These are phyloP conservation scores for Trypanosomatidae sp. DNA, from an alignment of 208 protist species.

Conservation along the genomic window DNA sequence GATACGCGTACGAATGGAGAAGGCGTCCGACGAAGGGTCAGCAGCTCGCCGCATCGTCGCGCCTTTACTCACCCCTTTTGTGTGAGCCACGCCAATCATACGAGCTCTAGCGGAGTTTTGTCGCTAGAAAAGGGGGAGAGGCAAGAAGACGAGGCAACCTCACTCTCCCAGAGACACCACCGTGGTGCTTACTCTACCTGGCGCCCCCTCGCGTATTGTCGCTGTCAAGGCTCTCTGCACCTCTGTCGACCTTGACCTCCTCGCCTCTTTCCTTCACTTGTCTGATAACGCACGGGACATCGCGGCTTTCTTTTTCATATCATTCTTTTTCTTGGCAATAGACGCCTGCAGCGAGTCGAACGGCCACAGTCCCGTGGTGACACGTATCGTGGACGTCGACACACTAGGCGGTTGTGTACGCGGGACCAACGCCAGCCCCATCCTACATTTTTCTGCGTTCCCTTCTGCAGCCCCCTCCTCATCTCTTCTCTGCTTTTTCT, in stretches of 20 bases:
- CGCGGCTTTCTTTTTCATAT: neutral
- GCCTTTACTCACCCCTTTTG: neutral
- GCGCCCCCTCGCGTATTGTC: neutral
- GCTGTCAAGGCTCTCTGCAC: neutral
- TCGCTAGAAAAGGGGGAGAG: conserved; percentile 7
- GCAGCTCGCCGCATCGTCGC: neutral
- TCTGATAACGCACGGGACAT: neutral
- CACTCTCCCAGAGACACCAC: conserved; percentile 12
- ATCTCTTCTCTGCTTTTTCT: neutral
- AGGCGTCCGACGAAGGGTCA: neutral
- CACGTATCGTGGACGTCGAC: neutral
- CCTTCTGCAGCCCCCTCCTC: neutral
- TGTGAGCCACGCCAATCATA: neutral
- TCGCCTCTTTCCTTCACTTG: neutral
- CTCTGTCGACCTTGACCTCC: neutral
- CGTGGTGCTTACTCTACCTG: neutral
- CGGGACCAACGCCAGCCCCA: neutral
- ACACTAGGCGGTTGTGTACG: neutral
- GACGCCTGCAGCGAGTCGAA: neutral
- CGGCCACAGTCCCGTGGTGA: neutral
- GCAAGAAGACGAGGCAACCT: conserved; percentile 41
- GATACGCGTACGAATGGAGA: conserved; percentile 27
- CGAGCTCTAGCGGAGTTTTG: neutral
- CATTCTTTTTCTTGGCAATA: neutral
- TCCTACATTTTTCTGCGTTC: neutral